Percentiles rank a stretch among this genome's conserved stretches.
phyloP scores from a whole-genome alignment of 257 asterid genomes.

The Primulina huaijiensis region DNA sequence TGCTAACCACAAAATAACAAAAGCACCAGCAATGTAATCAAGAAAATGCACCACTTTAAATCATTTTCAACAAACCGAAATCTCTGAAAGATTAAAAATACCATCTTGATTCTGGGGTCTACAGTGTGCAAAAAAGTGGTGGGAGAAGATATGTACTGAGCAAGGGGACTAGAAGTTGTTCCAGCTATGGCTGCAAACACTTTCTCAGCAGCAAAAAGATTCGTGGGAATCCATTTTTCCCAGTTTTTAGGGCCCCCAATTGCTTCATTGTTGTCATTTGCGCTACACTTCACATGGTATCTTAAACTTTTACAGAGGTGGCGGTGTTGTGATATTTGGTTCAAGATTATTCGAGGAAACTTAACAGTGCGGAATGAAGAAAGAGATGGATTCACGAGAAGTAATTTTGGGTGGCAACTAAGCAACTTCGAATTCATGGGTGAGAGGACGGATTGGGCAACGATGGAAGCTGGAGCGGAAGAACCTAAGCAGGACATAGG shows the following conservation, averaged over 20 bases:
- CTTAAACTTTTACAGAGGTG: slow-evolving; percentile 26
- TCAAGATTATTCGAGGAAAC: slow-evolving; percentile 26
- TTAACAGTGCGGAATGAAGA: slow-evolving; percentile 19
- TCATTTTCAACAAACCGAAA: background rate
- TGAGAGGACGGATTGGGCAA: background rate
- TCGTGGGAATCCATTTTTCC: slow-evolving; percentile 83
- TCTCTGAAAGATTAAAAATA: slow-evolving; percentile 27
- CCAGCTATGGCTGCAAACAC: slow-evolving; percentile 81
- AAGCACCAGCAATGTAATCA: background rate
- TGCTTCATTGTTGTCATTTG: slow-evolving; percentile 29
- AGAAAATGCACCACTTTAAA: slow-evolving; percentile 15
- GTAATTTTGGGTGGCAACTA: slow-evolving; percentile 30
- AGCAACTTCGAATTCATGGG: slow-evolving; percentile 56
- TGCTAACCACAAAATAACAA: background rate
- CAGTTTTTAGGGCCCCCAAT: slow-evolving; percentile 44
- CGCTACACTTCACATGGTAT: slow-evolving; percentile 39
- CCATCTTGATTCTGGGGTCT: slow-evolving; percentile 93
- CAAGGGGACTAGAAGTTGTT: slow-evolving; percentile 95
- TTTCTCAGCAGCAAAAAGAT: slow-evolving; percentile 71
- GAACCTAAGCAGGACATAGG: background rate
- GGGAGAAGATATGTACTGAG: slow-evolving; percentile 92
- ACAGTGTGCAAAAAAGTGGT: slow-evolving; percentile 89
- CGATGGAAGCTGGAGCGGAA: slow-evolving; percentile 6
- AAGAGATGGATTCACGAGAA: slow-evolving; percentile 21
- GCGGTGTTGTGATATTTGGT: slow-evolving; percentile 21